A percentile compares a stretch with the other conserved stretches of the same genome.
phyloP scores from a whole-genome alignment of 2,329 filamentous ascomycete genomes.

The Fusarium aywerte region DNA sequence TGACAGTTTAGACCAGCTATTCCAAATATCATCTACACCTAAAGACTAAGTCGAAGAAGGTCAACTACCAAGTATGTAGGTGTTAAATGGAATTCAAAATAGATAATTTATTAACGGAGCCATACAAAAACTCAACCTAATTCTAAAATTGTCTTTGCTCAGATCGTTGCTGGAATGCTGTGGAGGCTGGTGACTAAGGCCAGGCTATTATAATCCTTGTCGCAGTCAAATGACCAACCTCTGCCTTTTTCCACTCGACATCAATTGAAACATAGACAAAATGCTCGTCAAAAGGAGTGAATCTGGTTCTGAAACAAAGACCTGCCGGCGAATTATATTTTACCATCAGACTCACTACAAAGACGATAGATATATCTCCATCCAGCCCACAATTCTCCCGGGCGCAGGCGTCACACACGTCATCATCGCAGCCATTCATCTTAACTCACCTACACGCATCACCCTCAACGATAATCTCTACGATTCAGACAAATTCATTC shows the following conservation, averaged over 20 bases:
- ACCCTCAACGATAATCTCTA: slow-evolving; percentile 82
- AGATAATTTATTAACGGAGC: too few relatives aligned
- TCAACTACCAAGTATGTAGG: too few relatives aligned
- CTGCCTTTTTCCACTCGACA: slow-evolving; percentile 10
- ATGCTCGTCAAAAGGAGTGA: slow-evolving; percentile 19
- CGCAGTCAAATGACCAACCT: not conserved
- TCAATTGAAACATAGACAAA: not conserved
- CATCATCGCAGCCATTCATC: slow-evolving; percentile 83
- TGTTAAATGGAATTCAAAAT: too few relatives aligned
- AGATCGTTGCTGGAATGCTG: not conserved
- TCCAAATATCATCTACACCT: too few relatives aligned
- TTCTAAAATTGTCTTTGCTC: not conserved
- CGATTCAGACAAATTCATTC: slow-evolving; percentile 69
- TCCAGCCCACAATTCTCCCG: slow-evolving; percentile 58
- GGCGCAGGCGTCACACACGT: slow-evolving; percentile 73
- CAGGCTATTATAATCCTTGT: not conserved
- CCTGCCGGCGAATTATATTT: slow-evolving; percentile 55
- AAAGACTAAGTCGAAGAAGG: too few relatives aligned
- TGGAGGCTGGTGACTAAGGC: not conserved
- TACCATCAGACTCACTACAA: slow-evolving; percentile 63
- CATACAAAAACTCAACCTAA: too few relatives aligned
- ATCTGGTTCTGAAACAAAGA: not conserved
- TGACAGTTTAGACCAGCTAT: too few relatives aligned
- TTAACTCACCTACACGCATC: slow-evolving; percentile 73
- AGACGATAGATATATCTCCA: slow-evolving; percentile 57